phyloP scores from a whole-genome alignment of 2,329 filamentous ascomycete genomes.

The Claviceps sp. region DNA sequence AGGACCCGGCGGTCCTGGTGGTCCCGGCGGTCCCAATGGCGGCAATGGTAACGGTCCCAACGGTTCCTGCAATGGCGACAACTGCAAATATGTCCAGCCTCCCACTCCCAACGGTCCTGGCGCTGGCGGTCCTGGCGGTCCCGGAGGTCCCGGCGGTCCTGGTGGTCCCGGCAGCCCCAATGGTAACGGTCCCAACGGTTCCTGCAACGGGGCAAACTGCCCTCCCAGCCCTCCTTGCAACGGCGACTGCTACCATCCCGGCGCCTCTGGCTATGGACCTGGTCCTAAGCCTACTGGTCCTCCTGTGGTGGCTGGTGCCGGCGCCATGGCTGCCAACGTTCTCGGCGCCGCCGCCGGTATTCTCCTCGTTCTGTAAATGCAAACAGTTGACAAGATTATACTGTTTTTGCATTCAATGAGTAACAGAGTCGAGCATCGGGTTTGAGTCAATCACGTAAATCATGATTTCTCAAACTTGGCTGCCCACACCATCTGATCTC shows the following conservation, averaged over 20 bases:
- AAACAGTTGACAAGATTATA: neutral
- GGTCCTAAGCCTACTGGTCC: neutral
- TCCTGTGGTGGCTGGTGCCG: constrained; percentile 10
- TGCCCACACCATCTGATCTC: neutral
- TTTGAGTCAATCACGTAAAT: too few species aligned
- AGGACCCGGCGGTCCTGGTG: neutral
- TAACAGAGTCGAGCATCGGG: too few species aligned
- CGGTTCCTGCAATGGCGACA: neutral
- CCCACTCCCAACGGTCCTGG: neutral
- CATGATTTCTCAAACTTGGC: neutral
- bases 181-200: too few species aligned
- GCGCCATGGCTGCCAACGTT: constrained; percentile 9
- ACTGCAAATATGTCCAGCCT: neutral
- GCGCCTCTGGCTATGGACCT: too few species aligned
- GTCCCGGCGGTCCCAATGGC: neutral
- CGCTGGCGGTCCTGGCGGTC: neutral
- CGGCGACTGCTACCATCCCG: too few species aligned
- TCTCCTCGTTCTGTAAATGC: constrained; percentile 12
- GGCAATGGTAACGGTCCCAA: neutral
- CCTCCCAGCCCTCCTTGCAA: too few species aligned
- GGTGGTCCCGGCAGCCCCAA: too few species aligned
- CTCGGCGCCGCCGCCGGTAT: constrained; percentile 13
- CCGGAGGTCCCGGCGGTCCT: neutral
- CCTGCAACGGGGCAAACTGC: too few species aligned
- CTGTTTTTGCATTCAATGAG: neutral